Conservation (phyloP, 805 yeast genomes). For the Candida oleophila region DNA sequence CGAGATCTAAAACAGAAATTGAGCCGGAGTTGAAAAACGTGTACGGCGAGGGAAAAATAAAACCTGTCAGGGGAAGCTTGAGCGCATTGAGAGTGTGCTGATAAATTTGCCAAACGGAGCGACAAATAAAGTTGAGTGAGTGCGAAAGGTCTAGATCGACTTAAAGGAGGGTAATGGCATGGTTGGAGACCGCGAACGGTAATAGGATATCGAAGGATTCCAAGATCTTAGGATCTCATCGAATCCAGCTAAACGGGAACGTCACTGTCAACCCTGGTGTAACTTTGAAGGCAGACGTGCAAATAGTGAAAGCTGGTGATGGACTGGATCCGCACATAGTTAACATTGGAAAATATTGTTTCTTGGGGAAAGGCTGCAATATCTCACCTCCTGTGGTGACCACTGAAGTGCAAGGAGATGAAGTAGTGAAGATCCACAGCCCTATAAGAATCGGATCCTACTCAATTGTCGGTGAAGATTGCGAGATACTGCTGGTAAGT, state of each 20-base stretch:
- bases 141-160: no score
- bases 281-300: slow-evolving; percentile 33
- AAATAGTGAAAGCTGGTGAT: slow-evolving; percentile 8
- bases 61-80: no score
- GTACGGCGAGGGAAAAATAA: not conserved
- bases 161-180: slow-evolving; percentile 10
- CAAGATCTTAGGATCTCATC: slow-evolving; percentile 39
- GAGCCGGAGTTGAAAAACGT: not conserved
- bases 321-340: slow-evolving; percentile 24
- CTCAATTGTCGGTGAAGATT: slow-evolving; percentile 37
- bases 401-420: slow-evolving; percentile 5
- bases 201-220: slow-evolving; percentile 49
- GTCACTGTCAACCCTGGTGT: slow-evolving; percentile 41
- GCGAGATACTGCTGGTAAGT: slow-evolving; percentile 32
- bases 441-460: slow-evolving; percentile 48
- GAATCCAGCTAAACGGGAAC: slow-evolving; percentile 47
- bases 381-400: slow-evolving; percentile 30
- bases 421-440: slow-evolving; percentile 12
- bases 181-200: slow-evolving; percentile 53
- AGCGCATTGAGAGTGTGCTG: no score
- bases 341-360: slow-evolving; percentile 48
- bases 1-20: not conserved
- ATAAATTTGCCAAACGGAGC: no score
- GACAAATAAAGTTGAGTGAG: no score
- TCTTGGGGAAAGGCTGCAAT: slow-evolving; percentile 25